Percentiles rank a stretch among this genome's conserved stretches.
These are phyloP conservation scores for Candida suzukii DNA, from an alignment of 805 yeast genomes.

Conservation along the genomic window DNA sequence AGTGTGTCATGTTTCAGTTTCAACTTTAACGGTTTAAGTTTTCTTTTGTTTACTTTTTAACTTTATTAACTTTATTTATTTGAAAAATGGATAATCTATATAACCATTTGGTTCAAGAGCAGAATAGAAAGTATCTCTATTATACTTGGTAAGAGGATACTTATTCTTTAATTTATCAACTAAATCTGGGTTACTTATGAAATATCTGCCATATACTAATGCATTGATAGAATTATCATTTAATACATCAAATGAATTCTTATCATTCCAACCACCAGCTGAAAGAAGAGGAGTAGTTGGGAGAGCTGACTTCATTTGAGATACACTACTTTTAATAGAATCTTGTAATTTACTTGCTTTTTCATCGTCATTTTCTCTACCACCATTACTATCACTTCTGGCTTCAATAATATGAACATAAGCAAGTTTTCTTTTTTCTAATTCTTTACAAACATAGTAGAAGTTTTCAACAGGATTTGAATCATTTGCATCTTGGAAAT, in stretches of 20 bases:
- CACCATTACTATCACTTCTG: slow-evolving; percentile 22
- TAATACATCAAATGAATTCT: slow-evolving; percentile 13
- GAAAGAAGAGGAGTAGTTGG: slow-evolving; percentile 23
- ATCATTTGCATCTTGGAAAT: slow-evolving; percentile 14
- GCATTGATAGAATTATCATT: slow-evolving; percentile 5
- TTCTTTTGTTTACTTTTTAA: no score
- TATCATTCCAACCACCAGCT: slow-evolving; percentile 22
- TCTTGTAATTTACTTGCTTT: slow-evolving; percentile 15
- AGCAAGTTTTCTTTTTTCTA: slow-evolving; percentile 27
- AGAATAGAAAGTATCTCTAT: slow-evolving; percentile 33
- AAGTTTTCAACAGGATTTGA: slow-evolving; percentile 15
- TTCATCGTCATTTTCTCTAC: slow-evolving; percentile 16
- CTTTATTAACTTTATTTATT: no score
- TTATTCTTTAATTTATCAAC: slow-evolving; percentile 30
- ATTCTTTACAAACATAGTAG: slow-evolving; percentile 23
- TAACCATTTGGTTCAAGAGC: slow-evolving; percentile 32
- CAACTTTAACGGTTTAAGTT: no score
- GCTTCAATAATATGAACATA: slow-evolving; percentile 32
- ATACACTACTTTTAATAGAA: slow-evolving; percentile 12
- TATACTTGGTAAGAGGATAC: slow-evolving; percentile 27
- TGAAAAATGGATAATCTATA: slow-evolving; percentile 32
- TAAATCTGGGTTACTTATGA: slow-evolving; percentile 39
- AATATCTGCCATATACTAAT: slow-evolving; percentile 38
- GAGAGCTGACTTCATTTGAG: slow-evolving; percentile 5
- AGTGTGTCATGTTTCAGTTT: no score